These are phyloP conservation scores for Omphalotus olearius DNA, from an alignment of 1,284 basidiomycete genomes.

Conservation along the genomic window DNA sequence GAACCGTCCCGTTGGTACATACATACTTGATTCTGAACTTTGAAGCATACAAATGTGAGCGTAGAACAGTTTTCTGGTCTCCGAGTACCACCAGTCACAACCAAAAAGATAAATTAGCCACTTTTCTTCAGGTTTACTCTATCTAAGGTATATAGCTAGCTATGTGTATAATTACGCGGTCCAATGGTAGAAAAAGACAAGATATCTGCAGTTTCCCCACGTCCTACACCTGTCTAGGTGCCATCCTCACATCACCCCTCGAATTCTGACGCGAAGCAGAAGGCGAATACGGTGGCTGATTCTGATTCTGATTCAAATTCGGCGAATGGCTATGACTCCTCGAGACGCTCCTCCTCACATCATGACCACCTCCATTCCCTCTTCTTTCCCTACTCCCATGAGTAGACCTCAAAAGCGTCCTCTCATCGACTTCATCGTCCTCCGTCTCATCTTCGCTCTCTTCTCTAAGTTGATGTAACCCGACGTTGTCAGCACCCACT, in stretches of 20 bases:
- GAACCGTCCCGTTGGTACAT: no score
- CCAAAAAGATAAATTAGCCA: no score
- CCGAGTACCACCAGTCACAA: no score
- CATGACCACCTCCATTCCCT: slow-evolving; percentile 12
- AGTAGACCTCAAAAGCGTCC: slow-evolving; percentile 36
- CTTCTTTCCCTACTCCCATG: background rate
- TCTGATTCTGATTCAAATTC: slow-evolving; percentile 9
- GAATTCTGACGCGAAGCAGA: slow-evolving; percentile 9
- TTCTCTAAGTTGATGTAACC: slow-evolving; percentile 34
- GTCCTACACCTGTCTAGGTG: slow-evolving; percentile 16
- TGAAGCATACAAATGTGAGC: no score
- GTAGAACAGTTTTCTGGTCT: no score
- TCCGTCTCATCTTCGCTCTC: slow-evolving; percentile 40
- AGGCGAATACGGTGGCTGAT: slow-evolving; percentile 10
- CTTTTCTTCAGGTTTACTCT: no score
- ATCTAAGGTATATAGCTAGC: no score
- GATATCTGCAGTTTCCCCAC: no score
- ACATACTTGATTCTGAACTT: no score
- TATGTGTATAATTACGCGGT: no score
- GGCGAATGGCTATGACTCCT: slow-evolving; percentile 14
- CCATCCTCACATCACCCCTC: slow-evolving; percentile 21
- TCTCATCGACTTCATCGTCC: slow-evolving; percentile 43
- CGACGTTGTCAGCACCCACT: slow-evolving; percentile 18
- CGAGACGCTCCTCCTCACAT: slow-evolving; percentile 6
- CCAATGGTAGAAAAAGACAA: no score